These are phyloP conservation scores for Geotrichum restrictum DNA, from an alignment of 1,139 yeast genomes.

Conservation along the genomic window DNA sequence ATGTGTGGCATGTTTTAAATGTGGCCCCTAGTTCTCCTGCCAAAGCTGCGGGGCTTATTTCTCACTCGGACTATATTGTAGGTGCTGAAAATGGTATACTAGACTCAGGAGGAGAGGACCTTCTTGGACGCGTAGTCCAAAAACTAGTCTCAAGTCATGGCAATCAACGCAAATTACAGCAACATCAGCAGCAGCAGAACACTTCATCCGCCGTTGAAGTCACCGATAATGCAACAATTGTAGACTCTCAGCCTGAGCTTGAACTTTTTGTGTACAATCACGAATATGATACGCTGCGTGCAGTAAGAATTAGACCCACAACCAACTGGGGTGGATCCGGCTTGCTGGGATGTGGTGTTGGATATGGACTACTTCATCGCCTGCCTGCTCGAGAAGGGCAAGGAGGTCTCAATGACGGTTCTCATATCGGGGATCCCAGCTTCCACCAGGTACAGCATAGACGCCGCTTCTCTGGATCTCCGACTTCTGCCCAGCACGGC, in stretches of 20 bases:
- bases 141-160: slow-evolving; percentile 27
- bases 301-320: slow-evolving; percentile 72
- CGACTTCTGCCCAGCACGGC: not conserved
- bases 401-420: slow-evolving; percentile 1
- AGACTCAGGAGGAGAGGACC: slow-evolving; percentile 83
- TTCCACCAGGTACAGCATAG: slow-evolving; percentile 3
- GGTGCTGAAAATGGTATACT: slow-evolving; percentile 84
- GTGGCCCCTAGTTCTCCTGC: slow-evolving; percentile 83
- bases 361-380: slow-evolving; percentile 83
- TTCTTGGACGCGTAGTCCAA: slow-evolving; percentile 62
- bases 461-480: slow-evolving; percentile 1
- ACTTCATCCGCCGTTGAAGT: slow-evolving; percentile 1
- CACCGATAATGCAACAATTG: slow-evolving; percentile 2
- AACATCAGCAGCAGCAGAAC: slow-evolving; percentile 13
- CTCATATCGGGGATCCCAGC: not conserved
- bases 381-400: slow-evolving; percentile 54
- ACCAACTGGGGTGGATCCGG: slow-evolving; percentile 65
- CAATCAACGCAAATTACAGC: slow-evolving; percentile 24
- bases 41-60: slow-evolving; percentile 72
- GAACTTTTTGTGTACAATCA: slow-evolving; percentile 81
- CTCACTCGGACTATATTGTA: slow-evolving; percentile 82
- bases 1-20: slow-evolving; percentile 83
- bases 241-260: slow-evolving; percentile 32
- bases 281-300: slow-evolving; percentile 78
- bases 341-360: slow-evolving; percentile 88